These are phyloP conservation scores for Piloderma croceum DNA, from an alignment of 768 basidiomycete genomes.

Conservation along the genomic window DNA sequence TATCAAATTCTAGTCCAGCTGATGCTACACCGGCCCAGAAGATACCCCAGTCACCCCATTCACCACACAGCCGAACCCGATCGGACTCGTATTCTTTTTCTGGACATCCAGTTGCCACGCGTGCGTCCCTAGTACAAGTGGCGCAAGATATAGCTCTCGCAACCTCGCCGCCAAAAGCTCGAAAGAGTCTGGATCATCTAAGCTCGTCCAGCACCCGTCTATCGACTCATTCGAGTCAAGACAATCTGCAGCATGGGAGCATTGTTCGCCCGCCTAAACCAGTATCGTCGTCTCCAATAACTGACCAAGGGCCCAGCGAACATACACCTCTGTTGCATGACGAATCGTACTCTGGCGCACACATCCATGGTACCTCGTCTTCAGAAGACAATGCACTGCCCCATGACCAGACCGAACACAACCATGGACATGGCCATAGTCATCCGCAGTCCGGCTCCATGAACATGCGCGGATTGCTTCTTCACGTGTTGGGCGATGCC, in stretches of 20 bases:
- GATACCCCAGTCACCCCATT: constrained; percentile 9
- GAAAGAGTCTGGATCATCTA: too few species aligned
- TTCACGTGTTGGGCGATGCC: constrained; percentile 96
- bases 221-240: neutral
- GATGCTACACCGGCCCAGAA: constrained; percentile 29
- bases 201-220: neutral
- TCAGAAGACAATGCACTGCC: neutral
- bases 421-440: constrained; percentile 22
- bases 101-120: constrained; percentile 67
- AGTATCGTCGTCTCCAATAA: too few species aligned
- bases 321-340: neutral
- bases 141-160: constrained; percentile 74
- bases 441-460: constrained; percentile 66
- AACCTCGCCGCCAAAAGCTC: constrained; percentile 44
- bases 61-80: constrained; percentile 11
- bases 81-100: constrained; percentile 43
- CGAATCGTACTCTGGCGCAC: too few species aligned
- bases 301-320: too few species aligned
- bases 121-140: constrained; percentile 70
- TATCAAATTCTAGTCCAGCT: constrained; percentile 10
- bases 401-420: neutral
- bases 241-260: neutral
- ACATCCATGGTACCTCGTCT: too few species aligned
- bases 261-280: neutral
- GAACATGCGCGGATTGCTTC: constrained; percentile 96